phyloP scores from a whole-genome alignment of 2,329 filamentous ascomycete genomes.

The Fusarium sp. region DNA sequence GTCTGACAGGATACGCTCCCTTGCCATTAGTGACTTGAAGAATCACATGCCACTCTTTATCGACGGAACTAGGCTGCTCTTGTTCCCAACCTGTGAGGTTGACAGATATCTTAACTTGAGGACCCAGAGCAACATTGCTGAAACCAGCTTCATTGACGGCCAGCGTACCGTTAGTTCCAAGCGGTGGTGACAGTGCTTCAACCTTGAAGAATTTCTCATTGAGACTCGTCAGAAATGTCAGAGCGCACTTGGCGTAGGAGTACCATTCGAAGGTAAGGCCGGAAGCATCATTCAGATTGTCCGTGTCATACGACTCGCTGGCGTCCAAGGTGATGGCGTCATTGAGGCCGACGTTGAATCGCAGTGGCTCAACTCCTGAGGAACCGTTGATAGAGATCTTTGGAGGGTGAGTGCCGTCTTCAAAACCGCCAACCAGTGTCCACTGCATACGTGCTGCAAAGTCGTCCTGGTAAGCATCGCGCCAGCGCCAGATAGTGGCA shows the following conservation, averaged over 20 bases:
- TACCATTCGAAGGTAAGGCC: constrained; percentile 14
- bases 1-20: neutral
- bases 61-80: neutral
- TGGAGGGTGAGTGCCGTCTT: constrained; percentile 1
- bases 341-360: neutral
- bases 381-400: constrained; percentile 9
- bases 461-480: constrained; percentile 20
- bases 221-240: neutral
- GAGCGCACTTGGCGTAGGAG: neutral
- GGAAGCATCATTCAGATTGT: neutral
- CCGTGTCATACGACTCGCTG: neutral
- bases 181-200: neutral
- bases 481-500: constrained; percentile 22
- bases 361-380: neutral
- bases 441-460: constrained; percentile 23
- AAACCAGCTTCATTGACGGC: constrained; percentile 5
- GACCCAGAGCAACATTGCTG: neutral
- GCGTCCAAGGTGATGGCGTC: constrained; percentile 2
- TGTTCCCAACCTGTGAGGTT: neutral
- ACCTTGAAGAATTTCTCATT: neutral
- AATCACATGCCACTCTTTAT: constrained; percentile 19
- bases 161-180: neutral
- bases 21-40: constrained; percentile 20
- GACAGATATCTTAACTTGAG: neutral
- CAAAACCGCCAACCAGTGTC: neutral